Base-by-base conservation (phyloP, 192 early-diverging fungal species). In the Jimgerdemannia lactiflua region DNA sequence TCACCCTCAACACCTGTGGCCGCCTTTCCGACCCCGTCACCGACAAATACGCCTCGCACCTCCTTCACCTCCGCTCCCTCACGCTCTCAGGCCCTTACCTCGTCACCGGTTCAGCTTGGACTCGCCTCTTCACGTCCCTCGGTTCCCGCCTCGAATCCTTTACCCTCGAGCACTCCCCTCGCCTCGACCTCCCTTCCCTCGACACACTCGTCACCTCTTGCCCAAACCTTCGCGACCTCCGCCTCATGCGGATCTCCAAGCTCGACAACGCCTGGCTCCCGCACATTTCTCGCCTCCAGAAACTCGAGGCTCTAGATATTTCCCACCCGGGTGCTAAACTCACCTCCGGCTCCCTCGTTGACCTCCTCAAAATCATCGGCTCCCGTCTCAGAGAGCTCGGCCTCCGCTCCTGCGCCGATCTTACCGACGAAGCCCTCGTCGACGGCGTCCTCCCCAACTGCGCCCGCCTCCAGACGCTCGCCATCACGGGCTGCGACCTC, bases 1-100 rank as follows among this genome's bases (percentile, higher is more conserved):
- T 97, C 54, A 83, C 91, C 41, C 84, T 97, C 43, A 87, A 87
- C 59, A 88, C 89, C 71, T 95, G 94, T 71, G 95, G 95, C 0
- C 86, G 90, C 3, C 85, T 95, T 79, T 84, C 76, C 39, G 86
- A 89, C 72, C 70, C 71, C 1, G 80, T 78, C 3, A 83, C 91
- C 44, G 69, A 75, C 10, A 79, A 73, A 0, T 80, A 91, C 80
- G 77, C 71, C 20, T 42, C 42, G 6, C 77, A 80, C 3, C 83
- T 89, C 65, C 40, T 70, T 3, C 20, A 80, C 8, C 84, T 97
- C 59, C 75, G 77, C 3, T 82, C 86, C 3, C 69, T 95, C 59
- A 85, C 83, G 4, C 82, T 95, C 10, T 84, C 90, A 43, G 95
- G 95, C 0, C 89, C 92, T 0, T 93, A 93, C 63, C 83, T 95